Conservation (phyloP, 148 eudicot genomes). For the Polygonum maritimum region DNA sequence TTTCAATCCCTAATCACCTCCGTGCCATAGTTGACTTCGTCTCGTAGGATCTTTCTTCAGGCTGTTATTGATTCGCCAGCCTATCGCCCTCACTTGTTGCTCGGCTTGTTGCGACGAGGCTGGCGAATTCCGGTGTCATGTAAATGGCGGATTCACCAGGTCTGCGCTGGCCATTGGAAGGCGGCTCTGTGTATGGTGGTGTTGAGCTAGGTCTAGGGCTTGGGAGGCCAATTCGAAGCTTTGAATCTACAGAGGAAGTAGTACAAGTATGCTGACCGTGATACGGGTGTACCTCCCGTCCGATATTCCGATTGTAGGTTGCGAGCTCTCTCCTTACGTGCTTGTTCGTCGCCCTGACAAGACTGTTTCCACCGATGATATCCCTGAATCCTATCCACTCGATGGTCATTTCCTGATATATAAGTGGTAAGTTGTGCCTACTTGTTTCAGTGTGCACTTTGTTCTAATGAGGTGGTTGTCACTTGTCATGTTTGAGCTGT, state of each 20-base stretch:
- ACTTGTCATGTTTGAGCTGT: not conserved
- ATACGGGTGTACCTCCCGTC: conserved; percentile 91
- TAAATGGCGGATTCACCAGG: conserved; percentile 78
- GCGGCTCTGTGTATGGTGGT: not conserved
- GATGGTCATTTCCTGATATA: conserved; percentile 86
- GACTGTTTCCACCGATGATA: conserved; percentile 54
- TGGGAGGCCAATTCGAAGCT: conserved; percentile 10
- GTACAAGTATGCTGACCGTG: conserved; percentile 71
- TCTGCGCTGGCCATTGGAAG: conserved; percentile 33
- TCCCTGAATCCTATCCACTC: conserved; percentile 55
- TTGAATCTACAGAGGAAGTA: conserved; percentile 12
- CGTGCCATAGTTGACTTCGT: not conserved
- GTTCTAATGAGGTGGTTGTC: not conserved
- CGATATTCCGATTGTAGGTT: conserved; percentile 94
- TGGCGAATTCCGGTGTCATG: conserved; percentile 52
- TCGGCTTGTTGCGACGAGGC: conserved; percentile 22
- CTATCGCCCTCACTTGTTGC: not conserved
- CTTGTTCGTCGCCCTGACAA: conserved; percentile 63
- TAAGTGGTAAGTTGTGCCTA: conserved; percentile 44
- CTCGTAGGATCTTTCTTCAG: conserved; percentile 1
- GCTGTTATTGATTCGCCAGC: not conserved
- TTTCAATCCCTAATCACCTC: not conserved
- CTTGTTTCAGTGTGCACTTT: not conserved
- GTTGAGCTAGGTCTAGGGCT: conserved; percentile 14
- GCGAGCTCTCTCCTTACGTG: conserved; percentile 91